phyloP scores from a whole-genome alignment of 805 yeast genomes.

The Saturnispora bothae region DNA sequence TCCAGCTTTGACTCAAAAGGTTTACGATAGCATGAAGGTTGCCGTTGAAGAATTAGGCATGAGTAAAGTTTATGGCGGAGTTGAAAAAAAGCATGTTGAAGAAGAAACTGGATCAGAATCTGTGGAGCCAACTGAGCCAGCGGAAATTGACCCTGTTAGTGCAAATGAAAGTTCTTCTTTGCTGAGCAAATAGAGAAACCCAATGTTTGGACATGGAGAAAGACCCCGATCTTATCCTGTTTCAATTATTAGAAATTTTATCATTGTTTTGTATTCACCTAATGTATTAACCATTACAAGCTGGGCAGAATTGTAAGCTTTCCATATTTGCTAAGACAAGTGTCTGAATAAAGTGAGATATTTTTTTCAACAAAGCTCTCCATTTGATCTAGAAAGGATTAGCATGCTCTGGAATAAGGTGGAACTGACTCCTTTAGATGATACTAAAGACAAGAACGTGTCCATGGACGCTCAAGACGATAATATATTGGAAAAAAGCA shows the following conservation, averaged over 20 bases:
- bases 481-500: conserved; percentile 4
- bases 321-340: too few relatives aligned
- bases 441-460: neutral
- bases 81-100: conserved; percentile 10
- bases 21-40: conserved; percentile 47
- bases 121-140: neutral
- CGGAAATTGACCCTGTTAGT: conserved; percentile 4
- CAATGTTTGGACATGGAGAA: too few relatives aligned
- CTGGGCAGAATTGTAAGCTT: too few relatives aligned
- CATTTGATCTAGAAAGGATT: neutral
- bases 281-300: too few relatives aligned
- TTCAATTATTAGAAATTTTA: too few relatives aligned
- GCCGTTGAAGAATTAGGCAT: conserved; percentile 34
- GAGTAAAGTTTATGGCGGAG: conserved; percentile 25
- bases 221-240: too few relatives aligned
- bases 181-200: conserved; percentile 2
- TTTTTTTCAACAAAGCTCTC: neutral
- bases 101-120: conserved; percentile 13
- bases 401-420: neutral
- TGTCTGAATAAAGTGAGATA: too few relatives aligned
- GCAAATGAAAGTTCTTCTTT: conserved; percentile 10
- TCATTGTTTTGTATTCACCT: too few relatives aligned
- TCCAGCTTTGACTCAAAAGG: conserved; percentile 42
- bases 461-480: neutral
- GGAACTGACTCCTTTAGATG: neutral